Conservation (phyloP, 2,329 filamentous ascomycete species). For the Fusarium burgessii region DNA sequence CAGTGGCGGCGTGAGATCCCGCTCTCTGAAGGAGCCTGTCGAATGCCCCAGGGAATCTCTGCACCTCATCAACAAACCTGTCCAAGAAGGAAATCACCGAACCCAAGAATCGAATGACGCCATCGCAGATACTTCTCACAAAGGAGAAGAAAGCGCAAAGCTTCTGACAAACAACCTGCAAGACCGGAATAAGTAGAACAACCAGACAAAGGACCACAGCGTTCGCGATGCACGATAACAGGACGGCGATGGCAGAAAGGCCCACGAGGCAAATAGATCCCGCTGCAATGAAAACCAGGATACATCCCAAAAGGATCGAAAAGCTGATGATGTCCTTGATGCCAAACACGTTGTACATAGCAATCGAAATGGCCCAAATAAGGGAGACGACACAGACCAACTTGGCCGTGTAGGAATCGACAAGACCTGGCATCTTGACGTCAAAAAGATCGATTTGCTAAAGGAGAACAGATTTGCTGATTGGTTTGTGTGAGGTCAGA, state of each 20-base stretch:
- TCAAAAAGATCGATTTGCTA: accelerated
- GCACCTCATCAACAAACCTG: accelerated
- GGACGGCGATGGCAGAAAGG: not conserved
- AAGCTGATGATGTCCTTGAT: not conserved
- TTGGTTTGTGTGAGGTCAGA: accelerated
- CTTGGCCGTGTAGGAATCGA: not conserved
- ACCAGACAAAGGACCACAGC: not conserved
- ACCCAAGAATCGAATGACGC: accelerated
- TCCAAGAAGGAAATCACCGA: not conserved
- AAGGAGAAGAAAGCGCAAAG: accelerated
- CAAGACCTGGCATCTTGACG: not conserved
- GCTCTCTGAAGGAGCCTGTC: not conserved
- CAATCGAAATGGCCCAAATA: not conserved
- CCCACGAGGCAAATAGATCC: not conserved
- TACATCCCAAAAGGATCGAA: not conserved
- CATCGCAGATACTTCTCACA: not conserved
- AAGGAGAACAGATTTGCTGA: accelerated
- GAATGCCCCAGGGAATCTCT: not conserved
- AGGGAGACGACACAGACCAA: not conserved
- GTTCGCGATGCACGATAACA: not conserved
- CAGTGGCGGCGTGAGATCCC: not conserved
- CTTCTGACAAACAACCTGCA: not conserved
- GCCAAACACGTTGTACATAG: not conserved
- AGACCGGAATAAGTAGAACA: not conserved
- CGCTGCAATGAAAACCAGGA: not conserved